Conservation (phyloP, 805 yeast species). For the Lachancea mirantina region DNA sequence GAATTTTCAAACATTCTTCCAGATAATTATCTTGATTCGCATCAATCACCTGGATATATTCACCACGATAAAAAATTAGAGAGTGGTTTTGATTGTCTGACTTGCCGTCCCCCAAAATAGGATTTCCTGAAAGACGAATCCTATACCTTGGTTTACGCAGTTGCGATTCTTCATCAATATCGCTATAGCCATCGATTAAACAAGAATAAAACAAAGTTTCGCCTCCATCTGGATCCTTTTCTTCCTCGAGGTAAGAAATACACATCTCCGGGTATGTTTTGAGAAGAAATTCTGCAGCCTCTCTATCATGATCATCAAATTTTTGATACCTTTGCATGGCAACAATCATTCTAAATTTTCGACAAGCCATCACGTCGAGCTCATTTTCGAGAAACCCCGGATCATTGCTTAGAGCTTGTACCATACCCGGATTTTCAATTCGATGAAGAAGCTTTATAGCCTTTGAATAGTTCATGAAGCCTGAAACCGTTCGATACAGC, state of each 20-base stretch:
- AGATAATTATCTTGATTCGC: slow-evolving; percentile 94
- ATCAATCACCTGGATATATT: slow-evolving; percentile 89
- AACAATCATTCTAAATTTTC: slow-evolving; percentile 74
- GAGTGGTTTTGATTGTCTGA: slow-evolving; percentile 93
- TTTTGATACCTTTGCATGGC: slow-evolving; percentile 81
- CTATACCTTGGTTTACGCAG: slow-evolving; percentile 55
- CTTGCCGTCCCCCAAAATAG: slow-evolving; percentile 93
- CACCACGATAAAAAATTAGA: slow-evolving; percentile 83
- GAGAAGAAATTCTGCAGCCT: slow-evolving; percentile 59
- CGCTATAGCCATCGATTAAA: slow-evolving; percentile 54
- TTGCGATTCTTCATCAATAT: slow-evolving; percentile 47
- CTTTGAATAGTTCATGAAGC: slow-evolving; percentile 69
- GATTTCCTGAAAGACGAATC: slow-evolving; percentile 83
- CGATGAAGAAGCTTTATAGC: slow-evolving; percentile 66
- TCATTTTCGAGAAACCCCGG: slow-evolving; percentile 57
- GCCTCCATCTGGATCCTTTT: slow-evolving; percentile 23
- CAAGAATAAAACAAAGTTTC: slow-evolving; percentile 51
- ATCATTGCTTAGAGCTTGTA: slow-evolving; percentile 37
- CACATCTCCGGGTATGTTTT: slow-evolving; percentile 64
- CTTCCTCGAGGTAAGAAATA: slow-evolving; percentile 50
- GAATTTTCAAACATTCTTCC: slow-evolving; percentile 87
- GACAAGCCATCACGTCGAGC: slow-evolving; percentile 61
- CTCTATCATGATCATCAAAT: slow-evolving; percentile 57
- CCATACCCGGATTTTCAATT: slow-evolving; percentile 54
- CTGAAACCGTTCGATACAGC: slow-evolving; percentile 72